phyloP scores from a whole-genome alignment of 169 alveolate genomes.

The Toxoplasma gondii region DNA sequence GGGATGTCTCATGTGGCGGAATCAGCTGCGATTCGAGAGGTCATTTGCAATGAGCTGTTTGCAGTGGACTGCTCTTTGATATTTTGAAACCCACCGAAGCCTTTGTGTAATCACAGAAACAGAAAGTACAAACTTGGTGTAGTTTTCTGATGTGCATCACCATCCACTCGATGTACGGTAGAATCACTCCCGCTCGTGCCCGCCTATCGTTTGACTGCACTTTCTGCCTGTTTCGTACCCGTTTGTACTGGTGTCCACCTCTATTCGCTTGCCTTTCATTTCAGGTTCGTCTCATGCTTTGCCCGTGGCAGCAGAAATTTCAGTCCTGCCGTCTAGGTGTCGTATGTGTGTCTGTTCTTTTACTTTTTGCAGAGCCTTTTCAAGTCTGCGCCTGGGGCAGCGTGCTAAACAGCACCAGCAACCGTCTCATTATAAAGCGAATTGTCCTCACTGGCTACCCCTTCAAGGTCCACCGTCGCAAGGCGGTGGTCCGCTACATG shows the following conservation, averaged over 20 bases:
- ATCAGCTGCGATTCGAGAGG: not conserved
- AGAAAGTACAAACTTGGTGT: too few relatives aligned
- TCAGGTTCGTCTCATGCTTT: not conserved
- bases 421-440: slow-evolving; percentile 94
- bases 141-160: too few relatives aligned
- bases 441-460: slow-evolving; percentile 98
- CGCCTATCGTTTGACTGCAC: too few relatives aligned
- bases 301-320: not conserved
- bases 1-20: not conserved
- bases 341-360: not conserved
- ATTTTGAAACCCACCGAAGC: too few relatives aligned
- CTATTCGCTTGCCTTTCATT: not conserved
- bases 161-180: not conserved
- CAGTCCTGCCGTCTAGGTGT: not conserved
- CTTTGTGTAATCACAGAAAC: too few relatives aligned
- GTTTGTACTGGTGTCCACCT: not conserved
- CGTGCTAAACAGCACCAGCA: slow-evolving; percentile 91
- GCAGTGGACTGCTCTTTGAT: too few relatives aligned
- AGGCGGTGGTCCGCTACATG: slow-evolving; percentile 97
- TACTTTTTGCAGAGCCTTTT: not conserved
- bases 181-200: not conserved
- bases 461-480: slow-evolving; percentile 93
- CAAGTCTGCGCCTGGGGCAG: slow-evolving; percentile 84
- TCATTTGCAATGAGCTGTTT: too few relatives aligned
- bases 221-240: not conserved